These are phyloP conservation scores for Annona cherimola DNA, from an alignment of 164 flowering plant genomes.

Conservation along the genomic window DNA sequence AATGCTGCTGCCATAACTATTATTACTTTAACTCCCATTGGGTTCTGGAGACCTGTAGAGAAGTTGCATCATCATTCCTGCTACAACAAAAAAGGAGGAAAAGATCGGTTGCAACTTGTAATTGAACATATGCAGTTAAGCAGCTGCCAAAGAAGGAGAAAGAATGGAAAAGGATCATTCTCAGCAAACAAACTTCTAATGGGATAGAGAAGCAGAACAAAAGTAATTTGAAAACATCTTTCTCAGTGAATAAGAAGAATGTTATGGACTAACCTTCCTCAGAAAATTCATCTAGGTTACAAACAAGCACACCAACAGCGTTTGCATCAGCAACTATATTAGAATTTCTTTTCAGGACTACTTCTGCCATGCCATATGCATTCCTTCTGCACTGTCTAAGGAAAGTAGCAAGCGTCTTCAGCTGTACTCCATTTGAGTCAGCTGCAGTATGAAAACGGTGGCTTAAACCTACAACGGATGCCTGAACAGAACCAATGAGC, in stretches of 20 bases:
- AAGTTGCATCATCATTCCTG: too few species aligned
- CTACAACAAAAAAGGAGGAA: too few species aligned
- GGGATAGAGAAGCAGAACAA: not conserved
- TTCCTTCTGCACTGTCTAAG: conserved; percentile 43
- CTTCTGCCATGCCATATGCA: conserved; percentile 50
- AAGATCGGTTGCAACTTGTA: too few species aligned
- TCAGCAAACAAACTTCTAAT: not conserved
- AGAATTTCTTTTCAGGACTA: conserved; percentile 60
- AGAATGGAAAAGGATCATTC: not conserved
- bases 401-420: conserved; percentile 62
- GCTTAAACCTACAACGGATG: conserved; percentile 81
- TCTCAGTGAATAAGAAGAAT: not conserved
- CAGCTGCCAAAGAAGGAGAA: too few species aligned
- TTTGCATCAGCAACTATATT: conserved; percentile 68
- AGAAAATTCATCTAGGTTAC: conserved; percentile 40
- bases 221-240: not conserved
- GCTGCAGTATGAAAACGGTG: conserved; percentile 57
- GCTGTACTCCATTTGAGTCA: conserved; percentile 60
- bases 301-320: conserved; percentile 73
- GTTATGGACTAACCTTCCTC: conserved; percentile 40
- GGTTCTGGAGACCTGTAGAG: too few species aligned
- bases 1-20: too few species aligned
- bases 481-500: conserved; percentile 59
- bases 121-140: too few species aligned
- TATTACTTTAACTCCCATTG: too few species aligned